These are phyloP conservation scores for Lumnitzera racemosa DNA, from an alignment of 345 rosid genomes.

Conservation along the genomic window DNA sequence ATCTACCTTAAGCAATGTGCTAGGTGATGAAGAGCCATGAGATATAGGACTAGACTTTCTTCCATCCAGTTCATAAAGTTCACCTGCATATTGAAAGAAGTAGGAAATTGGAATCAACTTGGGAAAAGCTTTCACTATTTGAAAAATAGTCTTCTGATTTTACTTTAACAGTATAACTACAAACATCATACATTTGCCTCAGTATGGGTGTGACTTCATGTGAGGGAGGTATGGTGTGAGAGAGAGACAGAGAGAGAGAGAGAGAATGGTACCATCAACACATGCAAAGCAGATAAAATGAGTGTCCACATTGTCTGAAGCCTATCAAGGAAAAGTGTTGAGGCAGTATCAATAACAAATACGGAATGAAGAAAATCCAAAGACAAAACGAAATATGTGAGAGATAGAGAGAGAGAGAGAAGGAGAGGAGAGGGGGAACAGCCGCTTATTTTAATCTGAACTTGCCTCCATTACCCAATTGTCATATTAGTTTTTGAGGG, in stretches of 20 bases:
- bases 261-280: slow-evolving; percentile 52
- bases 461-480: no score
- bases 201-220: no score
- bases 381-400: neutral
- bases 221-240: neutral
- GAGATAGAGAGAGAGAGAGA: no score
- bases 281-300: slow-evolving; percentile 87
- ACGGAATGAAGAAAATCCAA: neutral
- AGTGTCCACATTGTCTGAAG: slow-evolving; percentile 50
- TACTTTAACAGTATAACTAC: no score
- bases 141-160: no score
- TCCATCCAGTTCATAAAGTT: slow-evolving; percentile 93
- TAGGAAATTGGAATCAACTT: neutral
- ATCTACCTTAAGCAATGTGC: slow-evolving; percentile 60
- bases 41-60: slow-evolving; percentile 71
- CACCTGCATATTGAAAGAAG: slow-evolving; percentile 29
- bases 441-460: no score
- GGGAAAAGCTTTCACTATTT: no score
- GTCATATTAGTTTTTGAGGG: no score
- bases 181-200: no score
- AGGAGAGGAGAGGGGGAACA: no score
- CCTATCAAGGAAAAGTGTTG: slow-evolving; percentile 32
- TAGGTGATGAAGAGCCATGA: slow-evolving; percentile 66
- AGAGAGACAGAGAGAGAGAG: slow-evolving; percentile 3
- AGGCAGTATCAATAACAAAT: neutral